Conservation (phyloP, 495 filamentous ascomycete genomes). For the Ascodesmis nigricans region DNA sequence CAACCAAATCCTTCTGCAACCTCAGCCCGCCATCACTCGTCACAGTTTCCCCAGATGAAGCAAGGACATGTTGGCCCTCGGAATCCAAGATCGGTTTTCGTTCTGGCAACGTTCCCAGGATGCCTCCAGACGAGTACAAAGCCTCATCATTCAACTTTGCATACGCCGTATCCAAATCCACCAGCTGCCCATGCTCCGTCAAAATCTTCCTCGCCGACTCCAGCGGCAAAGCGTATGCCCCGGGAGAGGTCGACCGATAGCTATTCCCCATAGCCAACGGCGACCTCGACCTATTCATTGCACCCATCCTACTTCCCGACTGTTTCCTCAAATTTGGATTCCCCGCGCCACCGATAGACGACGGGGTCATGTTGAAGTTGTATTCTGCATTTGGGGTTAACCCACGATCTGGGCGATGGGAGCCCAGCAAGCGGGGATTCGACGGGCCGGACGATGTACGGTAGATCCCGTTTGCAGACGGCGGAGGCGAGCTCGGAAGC, state of each 20-base stretch:
- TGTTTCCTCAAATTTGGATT: too few species aligned
- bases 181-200: constrained; percentile 8
- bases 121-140: constrained; percentile 15
- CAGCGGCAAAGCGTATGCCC: too few species aligned
- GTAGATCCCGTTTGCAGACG: too few species aligned
- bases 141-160: constrained; percentile 17
- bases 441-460: too few species aligned
- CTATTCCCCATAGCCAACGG: constrained; percentile 5
- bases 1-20: constrained; percentile 49
- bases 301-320: too few species aligned
- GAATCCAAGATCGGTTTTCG: constrained; percentile 20
- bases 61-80: constrained; percentile 15
- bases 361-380: constrained; percentile 16
- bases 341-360: too few species aligned
- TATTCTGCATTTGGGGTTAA: constrained; percentile 15
- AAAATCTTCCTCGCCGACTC: constrained; percentile 4
- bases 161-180: constrained; percentile 20
- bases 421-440: too few species aligned
- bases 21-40: constrained; percentile 29
- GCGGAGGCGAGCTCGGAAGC: too few species aligned
- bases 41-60: constrained; percentile 20
- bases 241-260: constrained; percentile 14
- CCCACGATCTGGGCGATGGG: constrained; percentile 2
- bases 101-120: constrained; percentile 17
- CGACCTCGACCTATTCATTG: too few species aligned